These are phyloP conservation scores for Fusarium begoniae DNA, from an alignment of 2,329 filamentous ascomycete species.

Conservation along the genomic window DNA sequence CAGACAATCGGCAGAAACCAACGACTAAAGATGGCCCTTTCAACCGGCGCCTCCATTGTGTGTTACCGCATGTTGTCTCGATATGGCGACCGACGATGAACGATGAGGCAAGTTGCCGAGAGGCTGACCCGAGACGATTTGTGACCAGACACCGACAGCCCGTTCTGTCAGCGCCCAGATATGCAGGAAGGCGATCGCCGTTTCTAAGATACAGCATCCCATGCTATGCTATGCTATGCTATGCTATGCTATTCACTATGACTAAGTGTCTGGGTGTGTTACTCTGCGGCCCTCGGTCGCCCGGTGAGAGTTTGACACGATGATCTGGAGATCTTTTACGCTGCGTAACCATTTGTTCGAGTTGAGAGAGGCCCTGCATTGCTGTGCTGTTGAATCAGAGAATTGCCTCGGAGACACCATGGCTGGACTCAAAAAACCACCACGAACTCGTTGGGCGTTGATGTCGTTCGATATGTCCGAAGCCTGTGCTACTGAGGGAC, in stretches of 20 bases:
- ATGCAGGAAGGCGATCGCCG: slow-evolving; percentile 12
- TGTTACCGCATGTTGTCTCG: slow-evolving; percentile 7
- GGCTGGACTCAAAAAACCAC: not conserved
- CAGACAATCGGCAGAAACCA: not conserved
- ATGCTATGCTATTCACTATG: not conserved
- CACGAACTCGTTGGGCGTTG: slow-evolving; percentile 25
- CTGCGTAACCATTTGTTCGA: slow-evolving; percentile 16
- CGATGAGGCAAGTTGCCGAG: slow-evolving; percentile 16
- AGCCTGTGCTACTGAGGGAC: slow-evolving; percentile 10
- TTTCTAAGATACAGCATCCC: not conserved
- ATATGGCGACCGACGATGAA: slow-evolving; percentile 18
- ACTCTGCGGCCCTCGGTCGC: not conserved
- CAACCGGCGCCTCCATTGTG: not conserved
- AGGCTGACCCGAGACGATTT: slow-evolving; percentile 3
- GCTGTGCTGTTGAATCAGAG: slow-evolving; percentile 6
- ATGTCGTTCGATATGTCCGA: slow-evolving; percentile 1
- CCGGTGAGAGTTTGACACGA: slow-evolving; percentile 13
- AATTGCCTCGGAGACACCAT: not conserved
- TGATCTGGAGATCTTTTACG: slow-evolving; percentile 30
- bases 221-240: not conserved
- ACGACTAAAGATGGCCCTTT: not conserved
- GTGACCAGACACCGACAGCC: not conserved
- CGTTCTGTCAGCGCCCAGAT: slow-evolving; percentile 2
- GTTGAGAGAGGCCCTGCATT: not conserved
- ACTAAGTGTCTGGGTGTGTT: not conserved